Evolutionary conservation across 768 basidiomycete genomes (phyloP), one percentile per base, ranked within the genome.

Genomic region (Myochromella boudieri): DNA sequence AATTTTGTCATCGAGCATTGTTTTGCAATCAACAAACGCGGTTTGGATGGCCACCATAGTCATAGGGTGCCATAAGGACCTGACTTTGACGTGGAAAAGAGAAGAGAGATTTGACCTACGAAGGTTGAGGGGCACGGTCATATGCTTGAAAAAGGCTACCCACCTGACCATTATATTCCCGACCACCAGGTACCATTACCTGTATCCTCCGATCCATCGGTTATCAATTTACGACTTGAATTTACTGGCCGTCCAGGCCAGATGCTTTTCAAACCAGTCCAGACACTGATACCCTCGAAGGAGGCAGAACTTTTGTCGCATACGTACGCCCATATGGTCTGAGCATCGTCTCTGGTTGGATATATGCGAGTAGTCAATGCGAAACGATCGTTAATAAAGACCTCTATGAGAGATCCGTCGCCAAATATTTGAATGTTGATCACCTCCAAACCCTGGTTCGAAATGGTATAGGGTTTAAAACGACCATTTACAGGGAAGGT

Each of bases 151-250:
- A n/a, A n/a, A n/a, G n/a, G n/a, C n/a, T n/a, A n/a, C n/a, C n/a
- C n/a, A n/a, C n/a, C n/a, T n/a, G n/a, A n/a, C n/a, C n/a, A n/a
- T n/a, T 18, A 42, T 26, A 29, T 42, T 6, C 40, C 40, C 21
- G 40, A 42, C 40, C 40, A 42, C 40, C 40, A 42, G 11, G 40
- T 12, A 20, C 40, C 40, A 28, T 42, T 42, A 3, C 40, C 40
- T 11, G 40, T 42, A 20, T 42, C 40, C 14, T 20, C 27, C 17
- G 40, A 28, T 7, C 17, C 14, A 29, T 42, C 40, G 3, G 28
- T 31, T 28, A 42, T 28, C 10, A 42, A 42, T 6, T 7, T 20
- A 28, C 40, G 28, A 12, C 40, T 42, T 4, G 40, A 42, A 28
- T 42, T 31, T 12, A 10, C 27, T 3, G 40, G 40, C 10, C 40